Conservation (phyloP, 2,329 filamentous ascomycete genomes). For the Daldinia sp. region DNA sequence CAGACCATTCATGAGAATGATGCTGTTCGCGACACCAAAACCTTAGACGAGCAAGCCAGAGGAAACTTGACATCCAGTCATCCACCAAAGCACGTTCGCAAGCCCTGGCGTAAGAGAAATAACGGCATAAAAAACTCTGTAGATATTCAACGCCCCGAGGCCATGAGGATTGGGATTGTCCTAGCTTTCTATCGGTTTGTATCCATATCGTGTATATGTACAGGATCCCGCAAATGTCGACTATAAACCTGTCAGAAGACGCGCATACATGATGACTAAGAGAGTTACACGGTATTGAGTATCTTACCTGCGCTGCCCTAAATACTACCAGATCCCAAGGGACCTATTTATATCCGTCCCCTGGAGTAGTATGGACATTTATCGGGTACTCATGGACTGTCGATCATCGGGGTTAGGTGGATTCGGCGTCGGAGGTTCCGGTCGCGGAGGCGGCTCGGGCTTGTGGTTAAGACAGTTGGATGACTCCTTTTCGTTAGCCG, state of each 20-base stretch:
- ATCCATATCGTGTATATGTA: constrained; percentile 1
- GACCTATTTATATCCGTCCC: not conserved
- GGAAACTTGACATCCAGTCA: not conserved
- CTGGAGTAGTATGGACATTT: constrained; percentile 1
- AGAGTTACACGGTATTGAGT: not conserved
- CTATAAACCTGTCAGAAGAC: constrained; percentile 17
- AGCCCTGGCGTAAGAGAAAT: not conserved
- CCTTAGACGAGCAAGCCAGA: not conserved
- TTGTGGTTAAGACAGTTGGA: constrained; percentile 31
- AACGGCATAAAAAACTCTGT: not conserved
- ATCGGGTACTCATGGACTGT: constrained; percentile 16
- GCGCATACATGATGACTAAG: constrained; percentile 1
- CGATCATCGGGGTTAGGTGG: constrained; percentile 40
- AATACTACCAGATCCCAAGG: constrained; percentile 9
- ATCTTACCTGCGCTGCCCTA: constrained; percentile 17
- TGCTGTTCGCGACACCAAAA: constrained; percentile 2
- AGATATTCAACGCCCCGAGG: not conserved
- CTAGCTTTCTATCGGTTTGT: not conserved
- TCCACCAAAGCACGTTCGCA: constrained; percentile 9
- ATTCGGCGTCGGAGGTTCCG: constrained; percentile 45
- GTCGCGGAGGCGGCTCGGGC: constrained; percentile 44
- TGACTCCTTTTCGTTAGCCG: constrained; percentile 15
- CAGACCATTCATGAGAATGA: constrained; percentile 4
- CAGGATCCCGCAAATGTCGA: not conserved
- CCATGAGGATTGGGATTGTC: not conserved